Evolutionary conservation across 23 red algal genomes (phyloP).

Genomic region (Gracilaria vermiculophylla): DNA sequence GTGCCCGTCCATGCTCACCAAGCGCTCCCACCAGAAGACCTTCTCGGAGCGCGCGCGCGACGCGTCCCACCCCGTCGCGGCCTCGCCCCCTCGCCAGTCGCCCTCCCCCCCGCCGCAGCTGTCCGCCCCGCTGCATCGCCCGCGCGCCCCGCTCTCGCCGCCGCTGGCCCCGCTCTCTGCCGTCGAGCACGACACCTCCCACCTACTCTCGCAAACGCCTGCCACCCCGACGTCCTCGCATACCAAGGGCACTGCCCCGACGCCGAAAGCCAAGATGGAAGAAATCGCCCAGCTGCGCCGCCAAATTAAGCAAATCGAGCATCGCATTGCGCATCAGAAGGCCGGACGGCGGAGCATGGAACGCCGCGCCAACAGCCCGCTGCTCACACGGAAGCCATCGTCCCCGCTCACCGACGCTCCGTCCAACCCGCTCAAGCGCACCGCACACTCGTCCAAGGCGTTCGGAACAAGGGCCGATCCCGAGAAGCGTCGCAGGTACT

Average conservation of each 20-base stretch:
- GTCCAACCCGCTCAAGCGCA: not conserved
- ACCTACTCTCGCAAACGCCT: not conserved
- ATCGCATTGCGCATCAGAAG: constrained; percentile 7
- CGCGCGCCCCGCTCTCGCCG: not conserved
- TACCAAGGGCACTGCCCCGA: not conserved
- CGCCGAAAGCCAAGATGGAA: not conserved
- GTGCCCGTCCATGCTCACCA: constrained; percentile 41
- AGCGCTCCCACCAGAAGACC: not conserved
- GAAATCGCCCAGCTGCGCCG: not conserved
- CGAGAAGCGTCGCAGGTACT: constrained; percentile 9
- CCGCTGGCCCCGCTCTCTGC: not conserved
- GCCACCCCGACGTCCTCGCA: not conserved
- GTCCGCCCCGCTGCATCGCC: no score
- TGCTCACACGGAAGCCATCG: not conserved
- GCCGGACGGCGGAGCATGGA: not conserved
- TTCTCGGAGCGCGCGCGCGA: not conserved
- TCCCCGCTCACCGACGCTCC: not conserved
- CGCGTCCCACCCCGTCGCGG: not conserved
- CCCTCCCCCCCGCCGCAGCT: not conserved
- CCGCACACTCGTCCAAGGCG: not conserved
- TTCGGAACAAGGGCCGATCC: not conserved
- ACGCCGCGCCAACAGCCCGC: not conserved
- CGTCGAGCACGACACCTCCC: not conserved
- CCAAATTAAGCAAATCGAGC: constrained; percentile 11
- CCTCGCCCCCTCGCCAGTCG: not conserved